These are phyloP conservation scores for Globisporangium ultimum DNA, from an alignment of 352 stramenopile species.

Conservation along the genomic window DNA sequence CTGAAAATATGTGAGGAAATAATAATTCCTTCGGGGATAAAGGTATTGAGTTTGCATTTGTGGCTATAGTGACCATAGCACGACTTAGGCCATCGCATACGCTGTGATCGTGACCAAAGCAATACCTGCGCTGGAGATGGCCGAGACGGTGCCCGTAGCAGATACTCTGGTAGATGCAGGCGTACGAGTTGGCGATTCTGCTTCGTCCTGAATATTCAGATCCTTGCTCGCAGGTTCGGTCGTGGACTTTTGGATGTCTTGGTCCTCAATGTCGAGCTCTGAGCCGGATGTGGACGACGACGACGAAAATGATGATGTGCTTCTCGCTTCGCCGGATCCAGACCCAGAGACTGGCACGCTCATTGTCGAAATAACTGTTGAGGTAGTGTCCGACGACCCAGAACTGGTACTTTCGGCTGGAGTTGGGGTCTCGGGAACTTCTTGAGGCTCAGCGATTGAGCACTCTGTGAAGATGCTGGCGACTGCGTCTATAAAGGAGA, in stretches of 20 bases:
- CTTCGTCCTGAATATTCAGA: background rate
- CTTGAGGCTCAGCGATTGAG: constrained; percentile 11
- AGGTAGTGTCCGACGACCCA: background rate
- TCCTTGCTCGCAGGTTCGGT: constrained; percentile 1
- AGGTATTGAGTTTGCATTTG: no score
- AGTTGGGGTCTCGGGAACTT: constrained; percentile 8
- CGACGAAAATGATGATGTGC: constrained; percentile 6
- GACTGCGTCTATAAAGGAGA: constrained; percentile 27
- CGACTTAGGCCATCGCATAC: background rate
- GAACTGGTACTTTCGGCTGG: constrained; percentile 5
- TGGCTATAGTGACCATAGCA: no score
- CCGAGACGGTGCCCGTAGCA: background rate
- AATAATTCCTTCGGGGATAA: no score
- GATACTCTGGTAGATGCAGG: background rate
- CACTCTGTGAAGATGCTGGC: constrained; percentile 24
- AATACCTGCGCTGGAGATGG: constrained; percentile 2
- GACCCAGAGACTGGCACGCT: background rate
- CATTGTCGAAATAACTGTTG: background rate
- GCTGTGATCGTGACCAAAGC: background rate
- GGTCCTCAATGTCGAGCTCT: background rate
- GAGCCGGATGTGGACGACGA: constrained; percentile 6
- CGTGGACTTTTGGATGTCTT: constrained; percentile 1
- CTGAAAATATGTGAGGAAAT: background rate
- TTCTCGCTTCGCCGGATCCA: constrained; percentile 1
- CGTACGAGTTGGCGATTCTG: background rate